phyloP scores from a whole-genome alignment of 2,329 filamentous ascomycete genomes.

The Ophiostoma sp. region DNA sequence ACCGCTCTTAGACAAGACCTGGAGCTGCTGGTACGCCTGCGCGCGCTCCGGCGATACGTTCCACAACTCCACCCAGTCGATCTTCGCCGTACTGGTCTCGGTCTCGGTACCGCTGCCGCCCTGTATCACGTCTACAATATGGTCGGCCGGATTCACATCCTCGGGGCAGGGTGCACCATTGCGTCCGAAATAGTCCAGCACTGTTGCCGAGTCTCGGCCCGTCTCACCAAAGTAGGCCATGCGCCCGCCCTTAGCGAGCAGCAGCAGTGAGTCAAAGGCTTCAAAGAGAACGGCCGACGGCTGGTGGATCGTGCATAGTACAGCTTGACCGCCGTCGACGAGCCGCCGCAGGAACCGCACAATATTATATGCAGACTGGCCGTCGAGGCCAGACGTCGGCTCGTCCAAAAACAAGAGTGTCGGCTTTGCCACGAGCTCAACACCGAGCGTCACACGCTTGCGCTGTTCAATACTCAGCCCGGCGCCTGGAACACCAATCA shows the following conservation, averaged over 20 bases:
- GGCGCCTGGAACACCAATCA: slow-evolving; percentile 85
- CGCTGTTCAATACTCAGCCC: slow-evolving; percentile 68
- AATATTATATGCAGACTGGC: slow-evolving; percentile 90
- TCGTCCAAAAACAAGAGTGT: slow-evolving; percentile 89
- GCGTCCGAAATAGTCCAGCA: slow-evolving; percentile 71
- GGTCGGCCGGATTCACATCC: slow-evolving; percentile 74
- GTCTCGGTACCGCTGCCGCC: slow-evolving; percentile 57
- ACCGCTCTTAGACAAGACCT: slow-evolving; percentile 45
- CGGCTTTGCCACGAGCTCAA: slow-evolving; percentile 83
- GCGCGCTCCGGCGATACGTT: slow-evolving; percentile 52
- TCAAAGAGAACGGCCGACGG: slow-evolving; percentile 95
- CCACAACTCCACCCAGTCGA: slow-evolving; percentile 62
- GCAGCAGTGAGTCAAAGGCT: slow-evolving; percentile 75
- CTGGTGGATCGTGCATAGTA: slow-evolving; percentile 94
- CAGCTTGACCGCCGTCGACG: slow-evolving; percentile 80
- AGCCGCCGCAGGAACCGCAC: slow-evolving; percentile 82
- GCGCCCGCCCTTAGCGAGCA: slow-evolving; percentile 69
- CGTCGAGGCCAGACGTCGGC: slow-evolving; percentile 89
- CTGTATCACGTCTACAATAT: slow-evolving; percentile 62
- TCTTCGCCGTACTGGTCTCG: slow-evolving; percentile 39
- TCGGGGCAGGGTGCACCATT: slow-evolving; percentile 61
- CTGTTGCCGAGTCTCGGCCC: slow-evolving; percentile 60
- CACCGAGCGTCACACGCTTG: slow-evolving; percentile 72
- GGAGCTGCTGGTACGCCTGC: slow-evolving; percentile 52
- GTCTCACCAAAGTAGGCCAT: slow-evolving; percentile 75